phyloP scores from a whole-genome alignment of 345 rosid species.

The Hirschfeldia incana region DNA sequence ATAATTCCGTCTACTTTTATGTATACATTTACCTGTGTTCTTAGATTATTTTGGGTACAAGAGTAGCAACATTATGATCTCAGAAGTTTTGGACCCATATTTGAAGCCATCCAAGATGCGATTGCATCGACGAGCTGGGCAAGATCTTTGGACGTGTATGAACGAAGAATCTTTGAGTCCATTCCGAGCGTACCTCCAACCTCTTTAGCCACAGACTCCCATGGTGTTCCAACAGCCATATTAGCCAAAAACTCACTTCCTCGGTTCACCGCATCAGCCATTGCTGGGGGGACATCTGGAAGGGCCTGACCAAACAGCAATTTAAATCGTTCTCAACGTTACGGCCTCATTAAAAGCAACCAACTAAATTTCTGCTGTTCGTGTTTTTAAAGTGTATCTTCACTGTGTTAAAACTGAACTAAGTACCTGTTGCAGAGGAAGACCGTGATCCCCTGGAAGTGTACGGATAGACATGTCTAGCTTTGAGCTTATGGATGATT shows the following conservation, averaged over 20 bases:
- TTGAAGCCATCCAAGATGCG: conserved; percentile 85
- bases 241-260: conserved; percentile 83
- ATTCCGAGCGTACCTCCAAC: conserved; percentile 73
- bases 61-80: conserved; percentile 36
- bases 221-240: conserved; percentile 83
- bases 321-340: neutral
- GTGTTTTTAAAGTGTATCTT: neutral
- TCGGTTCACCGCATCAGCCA: conserved; percentile 91
- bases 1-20: neutral
- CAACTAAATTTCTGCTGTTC: neutral
- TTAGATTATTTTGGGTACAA: neutral
- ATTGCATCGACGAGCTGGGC: conserved; percentile 64
- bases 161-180: conserved; percentile 68
- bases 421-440: conserved; percentile 90
- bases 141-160: conserved; percentile 68
- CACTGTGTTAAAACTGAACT: neutral
- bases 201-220: conserved; percentile 92
- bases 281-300: conserved; percentile 95
- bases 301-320: conserved; percentile 54
- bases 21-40: conserved; percentile 11
- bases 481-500: conserved; percentile 87
- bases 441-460: conserved; percentile 93
- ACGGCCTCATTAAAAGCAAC: neutral
- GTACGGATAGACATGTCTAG: conserved; percentile 91
- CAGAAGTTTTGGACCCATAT: conserved; percentile 57